Evolutionary conservation across 2,329 filamentous ascomycete genomes (phyloP).

Genomic region (Mollisiaceae sp.): DNA sequence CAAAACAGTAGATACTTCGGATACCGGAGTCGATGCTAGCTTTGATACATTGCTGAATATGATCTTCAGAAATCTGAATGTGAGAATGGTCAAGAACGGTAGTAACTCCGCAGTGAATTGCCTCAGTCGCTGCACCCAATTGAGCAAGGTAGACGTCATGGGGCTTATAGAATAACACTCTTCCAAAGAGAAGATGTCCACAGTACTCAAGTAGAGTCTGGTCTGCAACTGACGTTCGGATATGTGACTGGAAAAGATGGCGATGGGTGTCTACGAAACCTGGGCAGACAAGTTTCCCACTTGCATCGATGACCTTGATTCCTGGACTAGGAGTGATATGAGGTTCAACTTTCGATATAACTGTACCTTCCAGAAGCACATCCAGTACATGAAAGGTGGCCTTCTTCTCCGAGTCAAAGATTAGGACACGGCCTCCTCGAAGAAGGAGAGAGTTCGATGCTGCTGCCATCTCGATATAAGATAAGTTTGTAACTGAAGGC

Average conservation of each 20-base stretch:
- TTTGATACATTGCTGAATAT: conserved; percentile 17
- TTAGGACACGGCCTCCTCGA: neutral
- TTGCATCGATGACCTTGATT: neutral
- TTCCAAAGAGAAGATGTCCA: conserved; percentile 12
- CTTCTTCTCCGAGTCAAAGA: neutral
- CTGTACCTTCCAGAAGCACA: neutral
- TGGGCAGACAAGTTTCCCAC: conserved; percentile 2
- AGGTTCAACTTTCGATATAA: neutral
- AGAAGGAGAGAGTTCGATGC: neutral
- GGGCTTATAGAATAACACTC: conserved; percentile 18
- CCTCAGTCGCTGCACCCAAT: conserved; percentile 18
- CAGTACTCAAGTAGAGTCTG: conserved; percentile 16
- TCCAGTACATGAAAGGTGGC: neutral
- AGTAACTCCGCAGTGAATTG: conserved; percentile 19
- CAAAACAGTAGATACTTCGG: conserved; percentile 19
- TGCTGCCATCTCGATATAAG: neutral
- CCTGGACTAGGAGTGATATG: neutral
- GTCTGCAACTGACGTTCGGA: conserved; percentile 16
- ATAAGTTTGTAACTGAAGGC: neutral
- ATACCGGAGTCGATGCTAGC: conserved; percentile 19
- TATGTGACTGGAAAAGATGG: conserved; percentile 18
- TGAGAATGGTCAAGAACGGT: conserved; percentile 22
- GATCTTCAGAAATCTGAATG: conserved; percentile 19
- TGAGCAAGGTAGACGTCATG: conserved; percentile 23
- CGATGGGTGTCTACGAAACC: conserved; percentile 18